phyloP scores from a whole-genome alignment of 768 basidiomycete genomes.

The Boletus reticulatus region DNA sequence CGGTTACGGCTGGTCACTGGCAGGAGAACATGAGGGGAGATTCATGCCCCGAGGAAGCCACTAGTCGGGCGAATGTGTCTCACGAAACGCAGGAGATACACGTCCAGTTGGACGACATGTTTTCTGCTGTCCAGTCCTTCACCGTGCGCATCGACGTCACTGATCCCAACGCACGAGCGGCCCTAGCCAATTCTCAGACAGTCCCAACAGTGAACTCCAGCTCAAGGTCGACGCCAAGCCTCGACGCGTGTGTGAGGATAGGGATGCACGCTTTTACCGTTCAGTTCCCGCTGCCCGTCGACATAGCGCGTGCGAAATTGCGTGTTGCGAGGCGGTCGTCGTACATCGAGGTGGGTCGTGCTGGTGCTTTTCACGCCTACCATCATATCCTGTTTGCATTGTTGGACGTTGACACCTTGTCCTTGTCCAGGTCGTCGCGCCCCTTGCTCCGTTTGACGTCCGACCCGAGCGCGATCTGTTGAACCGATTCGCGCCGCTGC shows the following conservation, averaged over 20 bases:
- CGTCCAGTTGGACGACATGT: conserved; percentile 15
- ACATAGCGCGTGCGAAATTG: conserved; percentile 34
- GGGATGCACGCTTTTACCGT: conserved; percentile 23
- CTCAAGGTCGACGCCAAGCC: background rate
- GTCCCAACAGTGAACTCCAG: conserved; percentile 4
- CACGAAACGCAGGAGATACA: background rate
- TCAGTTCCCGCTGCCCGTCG: conserved; percentile 44
- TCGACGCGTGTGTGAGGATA: conserved; percentile 10
- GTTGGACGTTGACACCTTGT: background rate
- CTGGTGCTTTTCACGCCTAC: background rate
- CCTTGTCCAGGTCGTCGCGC: conserved; percentile 20
- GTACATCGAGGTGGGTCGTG: conserved; percentile 38
- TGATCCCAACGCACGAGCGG: conserved; percentile 13
- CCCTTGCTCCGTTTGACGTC: conserved; percentile 13
- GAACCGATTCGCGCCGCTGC: conserved; percentile 28
- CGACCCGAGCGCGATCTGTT: conserved; percentile 19
- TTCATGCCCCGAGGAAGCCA: background rate
- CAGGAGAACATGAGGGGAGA: background rate
- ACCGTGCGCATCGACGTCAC: conserved; percentile 19
- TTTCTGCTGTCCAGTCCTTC: conserved; percentile 6
- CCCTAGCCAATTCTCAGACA: conserved; percentile 6
- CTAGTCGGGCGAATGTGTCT: background rate
- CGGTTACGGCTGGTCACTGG: background rate
- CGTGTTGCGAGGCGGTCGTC: conserved; percentile 51
- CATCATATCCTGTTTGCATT: background rate